These are phyloP conservation scores for Stephania cephalantha DNA, from an alignment of 164 flowering plant species.

Conservation along the genomic window DNA sequence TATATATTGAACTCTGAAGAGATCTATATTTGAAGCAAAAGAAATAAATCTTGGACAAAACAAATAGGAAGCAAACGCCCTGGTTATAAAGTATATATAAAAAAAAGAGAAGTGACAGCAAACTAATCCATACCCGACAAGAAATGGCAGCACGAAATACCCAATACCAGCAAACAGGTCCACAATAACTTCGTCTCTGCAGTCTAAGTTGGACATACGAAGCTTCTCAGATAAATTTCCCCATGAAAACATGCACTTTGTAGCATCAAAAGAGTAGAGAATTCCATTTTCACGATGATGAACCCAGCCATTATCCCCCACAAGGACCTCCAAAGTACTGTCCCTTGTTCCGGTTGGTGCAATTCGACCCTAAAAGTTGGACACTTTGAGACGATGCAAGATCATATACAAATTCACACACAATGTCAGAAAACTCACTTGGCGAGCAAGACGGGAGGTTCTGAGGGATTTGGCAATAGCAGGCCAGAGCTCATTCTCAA, in stretches of 20 bases:
- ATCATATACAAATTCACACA: not conserved
- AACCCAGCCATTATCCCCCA: conserved; percentile 94
- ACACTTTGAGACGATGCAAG: not conserved
- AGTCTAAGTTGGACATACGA: conserved; percentile 65
- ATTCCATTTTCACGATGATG: conserved; percentile 90
- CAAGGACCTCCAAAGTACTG: conserved; percentile 81
- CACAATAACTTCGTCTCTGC: conserved; percentile 68
- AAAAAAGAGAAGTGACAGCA: not conserved
- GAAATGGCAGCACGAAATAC: conserved; percentile 84
- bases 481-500: conserved; percentile 73
- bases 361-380: conserved; percentile 56
- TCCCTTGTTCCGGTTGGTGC: conserved; percentile 85
- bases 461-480: conserved; percentile 63
- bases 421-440: conserved; percentile 35
- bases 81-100: no score
- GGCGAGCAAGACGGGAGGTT: conserved; percentile 80
- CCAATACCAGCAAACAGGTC: conserved; percentile 98
- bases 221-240: conserved; percentile 96
- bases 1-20: no score
- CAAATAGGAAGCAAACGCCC: conserved; percentile 1
- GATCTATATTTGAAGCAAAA: no score
- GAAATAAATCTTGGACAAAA: not conserved
- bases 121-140: conserved; percentile 52
- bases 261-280: conserved; percentile 82
- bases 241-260: conserved; percentile 96